Evolutionary conservation across 768 basidiomycete species (phyloP).

Genomic region (Leccinum variicolor): DNA sequence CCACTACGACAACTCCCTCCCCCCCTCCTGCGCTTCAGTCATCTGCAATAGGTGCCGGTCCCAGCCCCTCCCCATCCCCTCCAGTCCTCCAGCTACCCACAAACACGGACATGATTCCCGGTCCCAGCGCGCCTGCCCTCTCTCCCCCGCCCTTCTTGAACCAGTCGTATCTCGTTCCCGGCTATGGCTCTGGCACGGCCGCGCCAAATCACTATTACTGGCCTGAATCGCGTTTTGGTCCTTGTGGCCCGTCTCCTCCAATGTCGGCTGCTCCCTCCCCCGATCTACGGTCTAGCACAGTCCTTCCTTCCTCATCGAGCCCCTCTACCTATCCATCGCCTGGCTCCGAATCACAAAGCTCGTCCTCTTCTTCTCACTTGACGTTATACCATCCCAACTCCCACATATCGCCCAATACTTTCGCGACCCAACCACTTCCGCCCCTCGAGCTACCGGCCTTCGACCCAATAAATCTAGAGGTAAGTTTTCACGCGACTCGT

Average conservation of each 20-base stretch:
- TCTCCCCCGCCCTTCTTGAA: background rate
- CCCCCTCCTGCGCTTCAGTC: background rate
- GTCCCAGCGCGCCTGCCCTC: background rate
- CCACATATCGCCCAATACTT: conserved; percentile 11
- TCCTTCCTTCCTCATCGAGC: conserved; percentile 13
- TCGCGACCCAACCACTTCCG: conserved; percentile 8
- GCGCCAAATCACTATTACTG: conserved; percentile 21
- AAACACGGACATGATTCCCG: background rate
- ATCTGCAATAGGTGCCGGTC: background rate
- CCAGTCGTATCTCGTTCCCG: background rate
- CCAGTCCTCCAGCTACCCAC: background rate
- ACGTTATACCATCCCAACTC: conserved; percentile 4
- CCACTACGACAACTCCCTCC: background rate
- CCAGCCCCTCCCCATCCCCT: background rate
- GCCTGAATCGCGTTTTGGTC: conserved; percentile 27
- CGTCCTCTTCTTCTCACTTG: conserved; percentile 17
- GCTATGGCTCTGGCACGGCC: conserved; percentile 1
- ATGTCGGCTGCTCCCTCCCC: conserved; percentile 43
- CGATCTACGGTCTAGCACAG: conserved; percentile 2
- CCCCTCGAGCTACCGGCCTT: background rate
- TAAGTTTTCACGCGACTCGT: background rate
- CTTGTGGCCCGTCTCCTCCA: conserved; percentile 51
- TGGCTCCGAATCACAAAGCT: conserved; percentile 15
- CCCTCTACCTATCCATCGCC: conserved; percentile 8
- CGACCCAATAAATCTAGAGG: conserved; percentile 10